Conservation (phyloP, 495 filamentous ascomycete genomes). For the Xylaria acuta region DNA sequence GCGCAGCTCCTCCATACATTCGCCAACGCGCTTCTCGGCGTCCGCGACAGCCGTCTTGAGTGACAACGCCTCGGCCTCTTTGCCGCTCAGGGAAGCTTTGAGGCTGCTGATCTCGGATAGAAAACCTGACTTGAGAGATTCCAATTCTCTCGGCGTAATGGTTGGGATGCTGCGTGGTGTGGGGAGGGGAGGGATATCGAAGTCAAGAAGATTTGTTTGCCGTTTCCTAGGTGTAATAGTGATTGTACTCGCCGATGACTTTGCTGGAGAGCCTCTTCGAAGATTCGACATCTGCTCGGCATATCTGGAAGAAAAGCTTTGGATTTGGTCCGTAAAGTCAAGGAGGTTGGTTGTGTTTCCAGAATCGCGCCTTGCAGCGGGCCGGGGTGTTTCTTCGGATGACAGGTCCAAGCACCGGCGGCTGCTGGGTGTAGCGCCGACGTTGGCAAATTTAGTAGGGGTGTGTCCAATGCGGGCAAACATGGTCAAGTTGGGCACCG, state of each 20-base stretch:
- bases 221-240: conserved; percentile 47
- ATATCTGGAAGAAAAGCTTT: conserved; percentile 50
- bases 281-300: conserved; percentile 43
- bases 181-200: conserved; percentile 86
- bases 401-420: conserved; percentile 38
- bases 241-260: conserved; percentile 21
- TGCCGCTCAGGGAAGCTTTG: conserved; percentile 85
- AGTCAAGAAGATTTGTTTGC: conserved; percentile 76
- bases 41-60: conserved; percentile 86
- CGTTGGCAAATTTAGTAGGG: conserved; percentile 51
- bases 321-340: conserved; percentile 85
- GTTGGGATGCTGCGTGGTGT: conserved; percentile 91
- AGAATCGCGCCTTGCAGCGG: conserved; percentile 38
- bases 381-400: conserved; percentile 65
- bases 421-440: conserved; percentile 39
- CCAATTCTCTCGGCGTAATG: conserved; percentile 89
- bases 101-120: conserved; percentile 89
- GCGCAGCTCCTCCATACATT: conserved; percentile 78
- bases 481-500: conserved; percentile 85
- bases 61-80: conserved; percentile 84
- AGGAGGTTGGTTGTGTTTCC: conserved; percentile 74
- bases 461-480: conserved; percentile 73
- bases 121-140: conserved; percentile 86
- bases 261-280: conserved; percentile 26
- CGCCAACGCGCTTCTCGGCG: conserved; percentile 89